Evolutionary conservation across 352 stramenopile species (phyloP).

Genomic region (Plasmopara halstedii): DNA sequence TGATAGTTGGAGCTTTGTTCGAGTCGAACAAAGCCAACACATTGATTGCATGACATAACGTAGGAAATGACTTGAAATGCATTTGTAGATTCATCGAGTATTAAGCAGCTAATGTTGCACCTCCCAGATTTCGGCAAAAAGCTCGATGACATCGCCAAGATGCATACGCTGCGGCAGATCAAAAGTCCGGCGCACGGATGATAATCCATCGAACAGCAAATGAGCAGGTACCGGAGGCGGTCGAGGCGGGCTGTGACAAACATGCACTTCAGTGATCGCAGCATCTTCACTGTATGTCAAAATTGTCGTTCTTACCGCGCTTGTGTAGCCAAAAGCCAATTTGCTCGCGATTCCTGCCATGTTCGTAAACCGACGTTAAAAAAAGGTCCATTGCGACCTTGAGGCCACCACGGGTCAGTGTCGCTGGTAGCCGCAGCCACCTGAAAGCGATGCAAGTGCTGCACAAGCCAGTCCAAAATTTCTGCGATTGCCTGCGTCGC

Average conservation of each 20-base stretch:
- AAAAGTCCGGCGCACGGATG: slow-evolving; percentile 80
- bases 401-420: slow-evolving; percentile 76
- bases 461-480: slow-evolving; percentile 79
- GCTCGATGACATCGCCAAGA: slow-evolving; percentile 74
- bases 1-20: too few species aligned
- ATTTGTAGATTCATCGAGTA: slow-evolving; percentile 12
- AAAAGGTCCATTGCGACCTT: slow-evolving; percentile 82
- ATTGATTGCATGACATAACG: too few species aligned
- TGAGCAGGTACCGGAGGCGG: slow-evolving; percentile 62
- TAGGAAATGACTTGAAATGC: slow-evolving; percentile 2
- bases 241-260: slow-evolving; percentile 46
- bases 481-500: slow-evolving; percentile 80
- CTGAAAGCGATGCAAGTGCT: slow-evolving; percentile 79
- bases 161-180: slow-evolving; percentile 82
- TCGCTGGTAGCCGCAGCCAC: slow-evolving; percentile 69
- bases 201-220: slow-evolving; percentile 77
- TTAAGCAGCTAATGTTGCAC: slow-evolving; percentile 59
- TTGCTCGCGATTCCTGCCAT: slow-evolving; percentile 67
- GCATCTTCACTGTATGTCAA: too few species aligned
- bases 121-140: slow-evolving; percentile 87
- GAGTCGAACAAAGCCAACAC: too few species aligned
- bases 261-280: slow-evolving; percentile 3
- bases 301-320: slow-evolving; percentile 60
- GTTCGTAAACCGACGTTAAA: slow-evolving; percentile 68
- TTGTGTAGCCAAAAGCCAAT: slow-evolving; percentile 67